Evolutionary conservation across 202 grass and related monocot species (phyloP), one percentile per base, ranked within the genome.

Genomic region (Dendrocalamus latiflorus): DNA sequence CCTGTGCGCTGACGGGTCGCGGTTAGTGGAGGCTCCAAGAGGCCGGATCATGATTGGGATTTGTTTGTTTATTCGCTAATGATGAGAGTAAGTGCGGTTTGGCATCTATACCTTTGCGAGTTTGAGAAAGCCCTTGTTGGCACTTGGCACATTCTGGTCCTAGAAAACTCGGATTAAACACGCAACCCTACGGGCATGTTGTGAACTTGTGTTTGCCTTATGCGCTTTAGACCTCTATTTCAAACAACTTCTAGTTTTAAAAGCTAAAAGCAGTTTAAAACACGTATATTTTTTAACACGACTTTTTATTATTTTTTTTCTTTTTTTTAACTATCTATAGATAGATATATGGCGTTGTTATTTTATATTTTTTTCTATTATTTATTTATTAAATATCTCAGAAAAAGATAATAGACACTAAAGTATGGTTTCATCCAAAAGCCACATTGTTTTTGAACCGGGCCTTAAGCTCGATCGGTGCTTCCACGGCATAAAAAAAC

Each of bases 1-100:
- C 54, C 60, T 26, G 9, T 78, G 1, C 24, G 34, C 37, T 53
- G 34, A 59, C 33, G 43, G 67, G 73, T 79, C 86, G 3, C 78
- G 5, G 59, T 89, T 93, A 94, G 85, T 94, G 91, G 87, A 92
- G 72, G 67, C 67, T 90, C 87, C 91, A 88, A 75, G 61, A 53
- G 1, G 63, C 55, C n/a, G 67, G 72, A 85, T 81, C 34, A 83
- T 45, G 78, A 71, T 45, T 38, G 61, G 1, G 51, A 37, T 84
- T 78, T 66, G 83, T 79, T 60, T 66, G 28, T 65, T 69, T 81
- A 85, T 16, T 72, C 39, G 16, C 47, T 42, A 83, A 90, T 81
- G 79, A 93, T 85, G 75, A 60, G 65, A 39, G 54, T 86, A 18
- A 91, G 89, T 97, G 93, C 80, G 65, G 65, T 83, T 75, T 87